Conservation (phyloP, 2,329 filamentous ascomycete genomes). For the Ceratocystis colombiana region DNA sequence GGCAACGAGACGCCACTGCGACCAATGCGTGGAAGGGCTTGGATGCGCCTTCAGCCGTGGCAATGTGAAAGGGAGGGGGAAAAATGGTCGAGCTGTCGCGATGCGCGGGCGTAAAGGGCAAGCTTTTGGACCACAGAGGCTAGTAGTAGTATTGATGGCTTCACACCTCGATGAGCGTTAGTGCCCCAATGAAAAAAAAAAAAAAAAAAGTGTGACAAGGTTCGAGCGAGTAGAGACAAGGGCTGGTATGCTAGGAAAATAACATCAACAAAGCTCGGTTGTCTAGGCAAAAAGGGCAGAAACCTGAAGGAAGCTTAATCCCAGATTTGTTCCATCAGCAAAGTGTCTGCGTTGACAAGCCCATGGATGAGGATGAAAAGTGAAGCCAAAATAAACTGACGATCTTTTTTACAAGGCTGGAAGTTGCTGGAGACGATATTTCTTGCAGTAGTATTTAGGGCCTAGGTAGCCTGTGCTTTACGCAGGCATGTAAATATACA, state of each 20-base stretch:
- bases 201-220: neutral
- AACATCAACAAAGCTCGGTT: conserved; percentile 13
- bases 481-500: neutral
- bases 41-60: neutral
- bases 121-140: neutral
- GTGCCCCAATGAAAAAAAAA: neutral
- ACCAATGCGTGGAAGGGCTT: neutral
- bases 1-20: neutral
- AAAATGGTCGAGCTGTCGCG: neutral
- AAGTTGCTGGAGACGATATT: no score
- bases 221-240: neutral
- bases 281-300: conserved; percentile 11
- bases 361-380: no score
- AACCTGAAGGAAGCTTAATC: conserved; percentile 18
- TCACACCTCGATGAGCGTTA: neutral
- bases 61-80: neutral
- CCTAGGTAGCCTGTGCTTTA: neutral
- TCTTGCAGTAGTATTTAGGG: neutral
- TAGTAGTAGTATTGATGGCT: neutral
- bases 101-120: neutral
- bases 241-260: neutral
- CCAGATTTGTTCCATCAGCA: neutral
- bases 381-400: no score
- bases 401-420: no score
- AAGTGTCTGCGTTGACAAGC: no score